Evolutionary conservation across 2,329 filamentous ascomycete genomes (phyloP), one percentile per base, ranked within the genome.

Genomic region (Nothophaeocryptopus gaeumannii): DNA sequence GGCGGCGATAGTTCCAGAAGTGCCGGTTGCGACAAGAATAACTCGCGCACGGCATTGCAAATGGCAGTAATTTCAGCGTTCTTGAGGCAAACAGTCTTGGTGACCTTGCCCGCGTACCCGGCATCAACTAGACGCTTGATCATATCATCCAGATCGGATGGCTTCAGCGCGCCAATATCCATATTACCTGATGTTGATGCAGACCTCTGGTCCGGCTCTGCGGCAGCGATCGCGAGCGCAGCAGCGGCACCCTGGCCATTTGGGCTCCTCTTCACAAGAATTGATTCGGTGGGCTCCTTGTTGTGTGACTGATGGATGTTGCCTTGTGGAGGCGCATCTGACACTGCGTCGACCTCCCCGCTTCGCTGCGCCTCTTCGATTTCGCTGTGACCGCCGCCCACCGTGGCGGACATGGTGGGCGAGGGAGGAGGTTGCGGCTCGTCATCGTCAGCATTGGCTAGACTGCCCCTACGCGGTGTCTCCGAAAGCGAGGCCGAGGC

Each of bases 21-120:
- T 1, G 93, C 90, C 3, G 93, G 93, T 67, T 99, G 93, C 5
- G 87, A 90, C 7, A 99, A 76, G 57, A 99, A 88, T 8, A 92
- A 80, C 70, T 99, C 93, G 50, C 91, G 83, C 3, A 88, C 91
- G 48, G 89, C 88, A 55, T 87, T 83, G 70, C 93, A 99, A 58
- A 99, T 92, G 53, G 92, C 90, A 39, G 85, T 87, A 58, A 99
- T 97, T 70, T 99, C 93, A 34, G 93, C 93, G 67, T 99, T 97
- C 77, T 96, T 96, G 53, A 99, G 78, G 63, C 91, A 96, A 16
- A 97, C 92, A 15, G 90, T 89, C 78, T 99, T 99, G 55, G 93
- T 97, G 61, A 96, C 89, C 72, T 99, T 99, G 58, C 90, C 90
- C 38, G 90, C 88, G 67, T 99, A 99, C 10, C 88, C 93, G 8